Evolutionary conservation across 139 green algal genomes (phyloP), one percentile per base, ranked within the genome.

Genomic region (Axilococcus clingmanii): DNA sequence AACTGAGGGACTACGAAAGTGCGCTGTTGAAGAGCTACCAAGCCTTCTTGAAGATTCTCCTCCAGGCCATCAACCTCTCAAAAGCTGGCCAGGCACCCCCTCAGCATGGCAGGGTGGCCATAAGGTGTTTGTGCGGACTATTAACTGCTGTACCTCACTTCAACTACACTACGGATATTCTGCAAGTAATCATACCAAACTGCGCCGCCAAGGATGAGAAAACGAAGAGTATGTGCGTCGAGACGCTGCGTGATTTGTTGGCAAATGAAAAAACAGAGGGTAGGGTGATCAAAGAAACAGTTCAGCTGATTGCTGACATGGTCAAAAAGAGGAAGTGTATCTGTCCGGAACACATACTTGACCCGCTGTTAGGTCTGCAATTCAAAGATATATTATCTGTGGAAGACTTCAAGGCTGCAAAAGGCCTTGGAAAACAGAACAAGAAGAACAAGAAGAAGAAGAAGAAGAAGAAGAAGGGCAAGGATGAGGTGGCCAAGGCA

Each of bases 291-390:
- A 57, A 84, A 28, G 74, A 86, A 52, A 80, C 75, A 15, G 74
- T 91, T 59, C 84, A 96, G 78, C 78, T 96, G 40, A 64, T 94
- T 30, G 88, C 88, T 5, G 88, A 96, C 52, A 62, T 96, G 25
- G 78, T 95, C 37, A 69, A 65, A 41, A 45, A 36, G 22, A 47
- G 52, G 55, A 80, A 77, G 51, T 93, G 83, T 48, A 27, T 36
- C 12, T 12, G 27, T 2, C 63, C 51, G 1, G 69, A 78, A 4
- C 40, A 76, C 23, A 62, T 83, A 14, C 3, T 71, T 20, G 23
- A 32, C 6, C 44, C 29, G 22, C 44, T 71, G 40, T 28, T 59
- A 14, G 31, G 27, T n/a, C 19, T 65, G 14, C 23, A 34, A 14
- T 59, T 71, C 30, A 16, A 41, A 14, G 59, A 72, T 25, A 57